Base-by-base conservation (phyloP, 2,329 filamentous ascomycete species). In the Alternaria longipes region DNA sequence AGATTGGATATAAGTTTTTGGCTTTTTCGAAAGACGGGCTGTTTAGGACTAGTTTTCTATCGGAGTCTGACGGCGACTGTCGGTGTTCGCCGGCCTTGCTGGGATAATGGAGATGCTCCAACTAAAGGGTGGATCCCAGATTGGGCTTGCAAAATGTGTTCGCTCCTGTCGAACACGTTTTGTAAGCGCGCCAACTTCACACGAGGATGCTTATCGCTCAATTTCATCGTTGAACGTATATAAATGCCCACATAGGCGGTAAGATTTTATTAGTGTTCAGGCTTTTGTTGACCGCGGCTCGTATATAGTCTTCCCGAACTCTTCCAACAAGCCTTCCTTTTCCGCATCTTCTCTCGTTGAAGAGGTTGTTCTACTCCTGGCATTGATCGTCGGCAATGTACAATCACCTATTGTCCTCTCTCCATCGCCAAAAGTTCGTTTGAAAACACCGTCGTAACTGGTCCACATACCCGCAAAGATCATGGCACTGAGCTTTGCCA, bases 391-490 rank as follows among this genome's bases (percentile, higher is more conserved):
- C 49, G 12, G 14, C 22, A 63, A 34, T n/a, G 56, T 64, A 28
- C 71, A 70, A 28, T 72, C 70, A 8, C 69, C 74, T 36, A 73
- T 63, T 0, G 86, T 89, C 68, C 87, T 86, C 83, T 98, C 94
- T 0, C 95, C 95, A 74, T 98, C 91, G 0, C 94, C 94, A 82
- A 96, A 97, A 0, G 90, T 41, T 1, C 79, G 81, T 76, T 87
- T 89, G 67, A 90, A 90, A 18, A 87, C 73, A 0, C 53, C 62
- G 79, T 93, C 90, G 79, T 93, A 92, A 47, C 79, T 84, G 46
- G 67, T 71, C 91, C 91, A 94, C 67, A 89, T 78, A 0, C 83
- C 74, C 2, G 80, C 83, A 60, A 90, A 88, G 2, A 90, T 12
- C 1, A 82, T 76, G 1, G 82, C 84, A 57, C 84, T 81, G 0